A percentile compares a stretch with the other conserved stretches of the same genome.
Evolutionary conservation across 148 eudicot genomes (phyloP).

Genomic region (Rhododendron henanense): DNA sequence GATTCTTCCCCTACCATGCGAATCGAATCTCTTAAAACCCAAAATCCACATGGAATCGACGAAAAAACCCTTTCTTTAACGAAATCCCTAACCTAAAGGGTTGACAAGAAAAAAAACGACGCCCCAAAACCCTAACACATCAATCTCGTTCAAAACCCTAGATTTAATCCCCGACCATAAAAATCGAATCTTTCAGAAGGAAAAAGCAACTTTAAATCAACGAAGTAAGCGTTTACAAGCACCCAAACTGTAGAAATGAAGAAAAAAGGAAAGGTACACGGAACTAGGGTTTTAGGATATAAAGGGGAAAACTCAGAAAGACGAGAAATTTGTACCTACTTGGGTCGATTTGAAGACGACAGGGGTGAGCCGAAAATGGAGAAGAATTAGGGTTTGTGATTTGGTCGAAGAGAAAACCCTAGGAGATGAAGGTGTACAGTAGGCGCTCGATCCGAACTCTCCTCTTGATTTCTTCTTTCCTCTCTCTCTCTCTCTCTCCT

Average conservation of each 20-base stretch:
- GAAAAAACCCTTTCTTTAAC: background rate
- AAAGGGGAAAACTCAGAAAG: background rate
- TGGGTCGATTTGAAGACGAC: background rate
- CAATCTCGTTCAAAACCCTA: slow-evolving; percentile 10
- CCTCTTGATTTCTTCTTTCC: background rate
- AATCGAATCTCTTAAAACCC: background rate
- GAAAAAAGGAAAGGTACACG: background rate
- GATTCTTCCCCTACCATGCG: slow-evolving; percentile 4
- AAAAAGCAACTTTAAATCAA: background rate
- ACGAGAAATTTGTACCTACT: background rate
- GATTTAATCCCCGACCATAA: background rate
- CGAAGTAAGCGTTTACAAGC: background rate
- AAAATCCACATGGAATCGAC: background rate
- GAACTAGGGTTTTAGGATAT: background rate
- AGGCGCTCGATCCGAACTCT: slow-evolving; percentile 15
- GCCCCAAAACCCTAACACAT: slow-evolving; percentile 17
- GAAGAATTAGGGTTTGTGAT: slow-evolving; percentile 12
- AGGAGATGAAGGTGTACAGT: slow-evolving; percentile 3
- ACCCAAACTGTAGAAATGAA: background rate
- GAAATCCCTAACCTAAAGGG: background rate
- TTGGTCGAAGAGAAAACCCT: slow-evolving; percentile 6
- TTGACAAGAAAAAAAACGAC: background rate
- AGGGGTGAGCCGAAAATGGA: background rate
- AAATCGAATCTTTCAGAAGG: background rate
- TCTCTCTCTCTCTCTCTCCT: background rate